Evolutionary conservation across 192 early-diverging fungal species (phyloP), one percentile per base, ranked within the genome.

Genomic region (Diversispora epigaea): DNA sequence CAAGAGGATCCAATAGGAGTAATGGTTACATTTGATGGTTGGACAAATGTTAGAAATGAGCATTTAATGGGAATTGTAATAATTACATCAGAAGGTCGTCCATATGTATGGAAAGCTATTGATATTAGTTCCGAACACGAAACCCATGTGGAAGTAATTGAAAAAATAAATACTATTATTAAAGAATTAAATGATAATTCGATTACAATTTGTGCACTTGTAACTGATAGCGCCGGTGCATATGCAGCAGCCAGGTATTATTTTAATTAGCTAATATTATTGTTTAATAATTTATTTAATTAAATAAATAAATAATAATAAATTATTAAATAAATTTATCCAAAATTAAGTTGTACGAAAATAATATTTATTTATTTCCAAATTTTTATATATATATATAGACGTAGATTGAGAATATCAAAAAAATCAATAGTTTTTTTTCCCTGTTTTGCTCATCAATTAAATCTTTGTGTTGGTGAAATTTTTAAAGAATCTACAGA

Each of bases 151-250:
- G 25, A 68, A 50, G 47, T 68, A 2, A 68, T 68, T 12, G 4
- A 52, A 21, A 68, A 47, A 52, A 68, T 22, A 0, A 12, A 52
- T 22, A 11, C 15, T 47, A 39, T 68, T 14, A 50, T 68, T n/a
- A 25, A 15, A 22, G 46, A 52, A 12, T 47, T 52, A 68, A 25
- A 68, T 0, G 11, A 4, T 22, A 47, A 17, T 50, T 7, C 9
- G 45, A 68, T 68, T 49, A 45, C 14, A 68, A 21, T 68, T 47
- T 19, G 44, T 19, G 4, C 21, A 19, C 6, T 68, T 68, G 66
- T 68, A 39, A 68, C 66, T 47, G 46, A 68, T 68, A 68, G 46
- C 25, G 21, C 21, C 5, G 14, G 45, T 49, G 43, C 66, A n/a
- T 68, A 49, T 50, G 21, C 66, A 21, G 45, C 21, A 4, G 66